Evolutionary conservation across 495 filamentous ascomycete species (phyloP).

Genomic region (Lasiosphaeriaceae sp.): DNA sequence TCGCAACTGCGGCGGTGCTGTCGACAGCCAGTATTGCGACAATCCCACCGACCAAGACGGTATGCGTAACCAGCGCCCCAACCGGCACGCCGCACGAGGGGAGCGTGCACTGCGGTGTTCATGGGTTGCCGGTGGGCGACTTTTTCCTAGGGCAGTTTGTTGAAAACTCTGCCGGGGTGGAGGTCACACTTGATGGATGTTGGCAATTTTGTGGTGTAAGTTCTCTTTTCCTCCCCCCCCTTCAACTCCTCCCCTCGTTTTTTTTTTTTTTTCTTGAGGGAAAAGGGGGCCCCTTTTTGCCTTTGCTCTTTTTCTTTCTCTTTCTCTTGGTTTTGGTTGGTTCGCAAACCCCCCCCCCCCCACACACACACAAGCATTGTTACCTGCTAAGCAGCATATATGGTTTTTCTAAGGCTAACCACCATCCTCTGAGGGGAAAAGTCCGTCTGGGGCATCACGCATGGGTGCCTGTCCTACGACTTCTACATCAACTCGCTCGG

Average conservation of each 20-base stretch:
- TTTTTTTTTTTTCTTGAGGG: background rate
- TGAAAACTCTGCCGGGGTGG: constrained; percentile 9
- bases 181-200: constrained; percentile 18
- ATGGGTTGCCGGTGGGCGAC: constrained; percentile 14
- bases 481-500: constrained; percentile 18
- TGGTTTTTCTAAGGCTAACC: too few relatives aligned
- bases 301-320: too few relatives aligned
- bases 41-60: constrained; percentile 6
- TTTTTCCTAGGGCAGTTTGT: constrained; percentile 17
- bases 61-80: constrained; percentile 5
- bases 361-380: too few relatives aligned
- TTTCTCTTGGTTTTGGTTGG: too few relatives aligned
- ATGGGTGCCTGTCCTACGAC: constrained; percentile 20
- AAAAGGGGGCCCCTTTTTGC: too few relatives aligned
- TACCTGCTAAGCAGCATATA: too few relatives aligned
- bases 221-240: background rate
- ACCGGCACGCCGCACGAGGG: constrained; percentile 11
- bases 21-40: background rate
- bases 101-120: constrained; percentile 20
- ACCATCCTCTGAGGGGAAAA: too few relatives aligned
- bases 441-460: constrained; percentile 10
- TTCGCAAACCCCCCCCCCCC: too few relatives aligned
- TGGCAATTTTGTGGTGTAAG: constrained; percentile 27
- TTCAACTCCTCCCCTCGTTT: background rate
- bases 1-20: background rate